Percentiles rank a stretch among this genome's conserved stretches.
Evolutionary conservation across 306 rosid species (phyloP).

Genomic region (Cicer pinnatifidum): DNA sequence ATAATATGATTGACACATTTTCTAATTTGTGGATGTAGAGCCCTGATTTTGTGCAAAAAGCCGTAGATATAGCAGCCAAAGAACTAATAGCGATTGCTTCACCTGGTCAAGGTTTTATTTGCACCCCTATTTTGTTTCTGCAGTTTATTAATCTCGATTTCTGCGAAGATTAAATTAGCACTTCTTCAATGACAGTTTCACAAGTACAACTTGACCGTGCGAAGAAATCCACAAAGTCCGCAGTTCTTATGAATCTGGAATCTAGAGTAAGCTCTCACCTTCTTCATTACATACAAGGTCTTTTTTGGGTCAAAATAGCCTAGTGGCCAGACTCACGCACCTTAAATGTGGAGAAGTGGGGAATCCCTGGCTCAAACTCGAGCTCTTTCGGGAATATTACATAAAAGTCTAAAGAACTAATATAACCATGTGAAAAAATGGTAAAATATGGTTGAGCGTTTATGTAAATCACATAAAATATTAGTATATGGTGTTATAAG

Average conservation of each 20-base stretch:
- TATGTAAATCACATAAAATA: background rate
- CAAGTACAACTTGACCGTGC: conserved; percentile 88
- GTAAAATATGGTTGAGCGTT: background rate
- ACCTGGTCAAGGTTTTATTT: conserved; percentile 78
- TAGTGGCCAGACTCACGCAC: too few species aligned
- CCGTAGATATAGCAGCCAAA: conserved; percentile 76
- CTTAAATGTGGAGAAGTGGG: too few species aligned
- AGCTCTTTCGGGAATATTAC: background rate
- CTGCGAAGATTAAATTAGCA: background rate
- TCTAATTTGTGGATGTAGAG: conserved; percentile 56
- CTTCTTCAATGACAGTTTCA: conserved; percentile 60
- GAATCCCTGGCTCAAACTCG: too few species aligned
- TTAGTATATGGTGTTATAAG: too few species aligned
- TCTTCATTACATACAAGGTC: background rate
- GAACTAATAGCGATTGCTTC: conserved; percentile 80
- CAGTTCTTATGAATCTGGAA: conserved; percentile 95
- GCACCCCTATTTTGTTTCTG: background rate
- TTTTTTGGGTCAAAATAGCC: too few species aligned
- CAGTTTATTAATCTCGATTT: conserved; percentile 27
- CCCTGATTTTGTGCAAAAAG: conserved; percentile 66
- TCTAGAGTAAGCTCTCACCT: conserved; percentile 70
- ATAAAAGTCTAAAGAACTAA: background rate
- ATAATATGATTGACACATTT: conserved; percentile 30
- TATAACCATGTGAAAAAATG: background rate
- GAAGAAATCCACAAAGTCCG: conserved; percentile 84